Evolutionary conservation across 805 yeast species (phyloP).

Genomic region (Hanseniaspora taiwanica): DNA sequence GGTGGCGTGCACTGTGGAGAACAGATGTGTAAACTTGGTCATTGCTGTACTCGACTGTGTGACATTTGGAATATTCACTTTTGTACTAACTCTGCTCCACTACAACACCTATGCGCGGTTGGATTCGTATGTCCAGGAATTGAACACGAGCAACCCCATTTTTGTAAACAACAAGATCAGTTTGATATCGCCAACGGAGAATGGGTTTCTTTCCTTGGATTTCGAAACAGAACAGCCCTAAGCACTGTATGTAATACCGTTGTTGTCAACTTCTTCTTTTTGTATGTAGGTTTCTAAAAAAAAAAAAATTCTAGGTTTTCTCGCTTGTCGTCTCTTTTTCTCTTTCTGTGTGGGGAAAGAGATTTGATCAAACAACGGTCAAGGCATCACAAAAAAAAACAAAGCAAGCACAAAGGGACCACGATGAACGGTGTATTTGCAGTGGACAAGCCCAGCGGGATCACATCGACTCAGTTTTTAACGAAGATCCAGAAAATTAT

Average conservation of each 20-base stretch:
- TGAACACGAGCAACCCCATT: conserved; percentile 17
- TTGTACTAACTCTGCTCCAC: conserved; percentile 17
- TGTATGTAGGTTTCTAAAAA: neutral
- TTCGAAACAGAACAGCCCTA: conserved; percentile 1
- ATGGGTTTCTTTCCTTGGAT: conserved; percentile 42
- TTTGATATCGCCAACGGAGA: conserved; percentile 37
- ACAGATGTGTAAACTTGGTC: conserved; percentile 26
- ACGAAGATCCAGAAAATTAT: conserved; percentile 51
- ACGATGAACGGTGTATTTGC: conserved; percentile 89
- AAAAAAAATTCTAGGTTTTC: too few relatives aligned
- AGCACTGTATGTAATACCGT: neutral
- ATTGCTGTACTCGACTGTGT: conserved; percentile 26
- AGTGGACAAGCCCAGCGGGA: conserved; percentile 76
- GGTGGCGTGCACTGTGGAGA: conserved; percentile 28
- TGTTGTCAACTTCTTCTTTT: neutral
- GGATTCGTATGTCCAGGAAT: conserved; percentile 28
- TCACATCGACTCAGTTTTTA: conserved; percentile 65
- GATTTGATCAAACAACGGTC: conserved; percentile 2
- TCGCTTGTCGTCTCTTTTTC: too few relatives aligned
- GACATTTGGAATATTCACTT: conserved; percentile 30
- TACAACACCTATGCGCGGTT: conserved; percentile 25
- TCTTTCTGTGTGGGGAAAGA: too few relatives aligned
- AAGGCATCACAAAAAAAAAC: conserved; percentile 9
- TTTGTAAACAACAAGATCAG: conserved; percentile 18
- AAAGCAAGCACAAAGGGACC: neutral